Base-by-base conservation (phyloP, 805 yeast species). In the Barnettozyma sucrosica region DNA sequence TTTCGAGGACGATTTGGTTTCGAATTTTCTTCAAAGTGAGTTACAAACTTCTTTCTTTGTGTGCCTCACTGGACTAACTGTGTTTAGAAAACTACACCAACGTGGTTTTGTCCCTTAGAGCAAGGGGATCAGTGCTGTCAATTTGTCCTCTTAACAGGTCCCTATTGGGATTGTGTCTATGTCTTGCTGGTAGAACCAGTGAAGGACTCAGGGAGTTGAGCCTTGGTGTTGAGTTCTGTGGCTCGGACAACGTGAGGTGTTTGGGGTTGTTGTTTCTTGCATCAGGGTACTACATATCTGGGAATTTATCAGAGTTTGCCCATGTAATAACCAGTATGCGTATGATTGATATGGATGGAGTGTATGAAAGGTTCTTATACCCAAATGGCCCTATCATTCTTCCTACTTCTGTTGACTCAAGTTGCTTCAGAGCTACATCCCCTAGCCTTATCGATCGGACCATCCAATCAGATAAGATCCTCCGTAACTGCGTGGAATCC, bases 191-290 rank as follows among this genome's bases (percentile, higher is more conserved):
- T 5, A 39, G 24, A 7, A 19, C 9, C 11, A 28, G 40, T 23
- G 41, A 37, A 20, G 51, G 46, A 7, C 20, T 48, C 6, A 41
- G 51, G 14, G 51, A 48, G 21, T 16, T 45, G 30, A 41, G 37
- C 11, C 20, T 48, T 14, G 40, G 43, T 4, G 36, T 45, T n/a
- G 48, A 45, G 19, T 19, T 32, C 13, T 28, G 41, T 2, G 21
- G 23, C 11, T 21, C 23, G 19, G 16, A 18, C 9, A 21, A 20
- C 5, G 8, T 28, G 11, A 20, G 36, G 21, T 30, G 33, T 36
- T 18, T 34, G 14, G 18, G 28, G n/a, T 28, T 41, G 25, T 41
- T 40, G 11, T 41, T 41, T 19, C 37, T 46, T 18, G 40, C 28
- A 10, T n/a, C 26, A 13, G 41, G 30, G 11, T 46, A 36, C 30